Percentiles rank a stretch among this genome's conserved stretches.
These are phyloP conservation scores for Chlorella vulgaris DNA, from an alignment of 139 green algal species.

Conservation along the genomic window DNA sequence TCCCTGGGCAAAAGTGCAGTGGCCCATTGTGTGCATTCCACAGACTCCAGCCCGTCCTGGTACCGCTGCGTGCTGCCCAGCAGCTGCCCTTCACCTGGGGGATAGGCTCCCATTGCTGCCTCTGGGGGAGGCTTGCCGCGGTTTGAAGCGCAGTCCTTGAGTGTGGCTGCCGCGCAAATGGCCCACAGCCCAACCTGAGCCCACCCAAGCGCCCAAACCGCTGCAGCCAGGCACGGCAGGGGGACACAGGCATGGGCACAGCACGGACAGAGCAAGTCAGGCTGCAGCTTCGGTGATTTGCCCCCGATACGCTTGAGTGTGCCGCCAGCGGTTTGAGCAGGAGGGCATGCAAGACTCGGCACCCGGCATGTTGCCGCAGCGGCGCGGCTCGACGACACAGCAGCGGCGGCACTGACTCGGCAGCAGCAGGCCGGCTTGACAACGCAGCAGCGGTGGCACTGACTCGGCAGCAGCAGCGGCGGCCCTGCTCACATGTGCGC, in stretches of 20 bases:
- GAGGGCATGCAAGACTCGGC: no score
- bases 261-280: neutral
- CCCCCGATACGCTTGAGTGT: no score
- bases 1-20: neutral
- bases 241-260: neutral
- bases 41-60: no score
- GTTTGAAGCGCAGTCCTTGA: constrained; percentile 2
- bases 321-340: no score
- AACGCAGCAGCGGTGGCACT: neutral
- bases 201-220: constrained; percentile 27
- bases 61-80: no score
- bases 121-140: neutral
- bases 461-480: neutral
- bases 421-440: neutral
- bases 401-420: neutral
- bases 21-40: neutral
- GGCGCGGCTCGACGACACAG: no score
- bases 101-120: neutral
- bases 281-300: neutral
- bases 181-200: constrained; percentile 2
- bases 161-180: neutral
- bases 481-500: constrained; percentile 5
- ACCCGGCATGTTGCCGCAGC: no score
- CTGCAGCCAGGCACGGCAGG: neutral
- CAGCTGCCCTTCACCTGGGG: no score